Evolutionary conservation across 2,329 filamentous ascomycete species (phyloP).

Genomic region (Elsinoe batatas): DNA sequence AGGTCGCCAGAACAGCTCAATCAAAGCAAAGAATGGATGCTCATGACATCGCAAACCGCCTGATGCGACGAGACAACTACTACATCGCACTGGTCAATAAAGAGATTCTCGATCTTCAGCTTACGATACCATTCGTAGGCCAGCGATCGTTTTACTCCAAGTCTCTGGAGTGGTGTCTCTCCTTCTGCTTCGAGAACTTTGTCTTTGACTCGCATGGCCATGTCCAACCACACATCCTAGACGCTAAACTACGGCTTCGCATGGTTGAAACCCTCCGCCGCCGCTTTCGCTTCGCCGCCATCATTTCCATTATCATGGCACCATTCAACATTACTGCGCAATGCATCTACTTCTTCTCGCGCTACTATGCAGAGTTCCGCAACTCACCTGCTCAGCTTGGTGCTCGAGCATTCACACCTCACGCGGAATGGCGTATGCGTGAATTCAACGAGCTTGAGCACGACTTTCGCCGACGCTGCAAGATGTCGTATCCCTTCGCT

Average conservation of each 20-base stretch:
- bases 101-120: conserved; percentile 76
- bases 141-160: conserved; percentile 76
- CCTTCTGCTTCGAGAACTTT: conserved; percentile 83
- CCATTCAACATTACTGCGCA: conserved; percentile 83
- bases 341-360: conserved; percentile 82
- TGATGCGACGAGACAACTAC: conserved; percentile 97
- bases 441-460: conserved; percentile 97
- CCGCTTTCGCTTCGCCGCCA: conserved; percentile 70
- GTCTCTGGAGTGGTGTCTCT: conserved; percentile 84
- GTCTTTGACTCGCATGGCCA: conserved; percentile 87
- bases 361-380: conserved; percentile 95
- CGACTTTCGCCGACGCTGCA: conserved; percentile 76
- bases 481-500: conserved; percentile 92
- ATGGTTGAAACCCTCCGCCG: conserved; percentile 68
- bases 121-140: conserved; percentile 74
- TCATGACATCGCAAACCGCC: conserved; percentile 88
- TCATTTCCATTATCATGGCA: conserved; percentile 77
- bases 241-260: conserved; percentile 66
- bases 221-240: conserved; percentile 75
- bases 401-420: conserved; percentile 81
- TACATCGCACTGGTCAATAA: conserved; percentile 97
- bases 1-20: conserved; percentile 45
- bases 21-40: conserved; percentile 92
- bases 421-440: conserved; percentile 95
- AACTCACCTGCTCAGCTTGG: conserved; percentile 81